These are phyloP conservation scores for Triticum aestivum DNA, from an alignment of 176 grass and related monocot genomes.

Conservation along the genomic window DNA sequence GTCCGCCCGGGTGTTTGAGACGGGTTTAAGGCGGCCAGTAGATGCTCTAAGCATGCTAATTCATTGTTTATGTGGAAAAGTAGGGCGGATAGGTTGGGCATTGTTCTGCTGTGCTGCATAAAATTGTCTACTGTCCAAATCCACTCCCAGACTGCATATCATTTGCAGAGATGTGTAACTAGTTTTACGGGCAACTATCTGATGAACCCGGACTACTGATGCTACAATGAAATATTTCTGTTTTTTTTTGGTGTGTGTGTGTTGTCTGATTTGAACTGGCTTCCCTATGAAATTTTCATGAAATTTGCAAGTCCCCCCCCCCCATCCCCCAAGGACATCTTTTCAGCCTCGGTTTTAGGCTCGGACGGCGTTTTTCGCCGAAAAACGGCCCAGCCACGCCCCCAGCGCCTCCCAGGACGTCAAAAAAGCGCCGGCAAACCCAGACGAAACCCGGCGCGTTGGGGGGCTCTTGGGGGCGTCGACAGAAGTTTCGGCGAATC, in stretches of 20 bases:
- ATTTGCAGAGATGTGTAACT: neutral
- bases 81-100: neutral
- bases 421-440: no score
- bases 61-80: neutral
- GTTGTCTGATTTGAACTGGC: neutral
- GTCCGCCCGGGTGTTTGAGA: no score
- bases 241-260: no score
- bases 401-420: no score
- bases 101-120: neutral
- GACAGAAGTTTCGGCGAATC: no score
- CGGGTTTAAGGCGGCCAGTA: no score
- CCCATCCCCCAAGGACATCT: no score
- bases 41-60: neutral
- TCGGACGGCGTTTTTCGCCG: no score
- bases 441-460: no score
- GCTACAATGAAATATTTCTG: neutral
- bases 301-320: neutral
- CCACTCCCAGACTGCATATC: neutral
- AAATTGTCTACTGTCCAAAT: neutral
- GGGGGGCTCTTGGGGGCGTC: no score
- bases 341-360: no score
- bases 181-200: neutral
- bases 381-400: no score
- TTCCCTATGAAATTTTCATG: neutral
- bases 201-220: neutral